Evolutionary conservation across 2,329 filamentous ascomycete genomes (phyloP), one percentile per base, ranked within the genome.

Genomic region (Gnomoniopsis smithogilvyi): DNA sequence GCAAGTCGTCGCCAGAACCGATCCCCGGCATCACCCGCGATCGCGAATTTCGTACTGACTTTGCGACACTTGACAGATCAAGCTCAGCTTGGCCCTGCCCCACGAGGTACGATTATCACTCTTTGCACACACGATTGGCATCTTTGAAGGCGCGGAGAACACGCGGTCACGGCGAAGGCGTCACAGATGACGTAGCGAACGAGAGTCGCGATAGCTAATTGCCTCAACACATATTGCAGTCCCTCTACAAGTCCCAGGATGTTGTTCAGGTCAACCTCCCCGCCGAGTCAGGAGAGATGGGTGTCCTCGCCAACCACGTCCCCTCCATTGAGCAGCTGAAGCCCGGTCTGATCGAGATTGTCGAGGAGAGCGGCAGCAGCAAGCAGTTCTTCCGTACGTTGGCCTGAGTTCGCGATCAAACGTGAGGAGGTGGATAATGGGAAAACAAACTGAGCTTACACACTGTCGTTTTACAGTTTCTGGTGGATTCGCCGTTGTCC

Each of bases 251-350:
- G 77, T 87, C 80, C 68, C 80, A 86, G 71, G 83, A 85, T 73
- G 84, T 87, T 73, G 88, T 98, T 73, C 95, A 99, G 83, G 95
- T 99, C 83, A 99, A 99, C 86, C 89, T 99, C 73, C 90, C 95
- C 76, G 95, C 95, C 73, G 95, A 96, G 78, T 96, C 93, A 64
- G 95, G 95, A 76, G 95, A 98, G 71, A 99, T 99, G 95, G 95
- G 95, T 90, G 89, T 99, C 71, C 90, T 99, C 74, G 95, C 95
- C 76, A 96, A 95, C 85, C 95, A 99, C 86, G 95, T 99, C 71
- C 93, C 95, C 66, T 92, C 93, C 64, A 98, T 99, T 74, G 95
- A 99, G 85, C 95, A 99, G 84, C 85, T 99, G 78, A 96, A 96
- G 86, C 93, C 95, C 63, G 95, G 95, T 72, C 80, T 98, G 68